Conservation (phyloP, 495 filamentous ascomycete genomes). For the Evansstolkia leycettana region DNA sequence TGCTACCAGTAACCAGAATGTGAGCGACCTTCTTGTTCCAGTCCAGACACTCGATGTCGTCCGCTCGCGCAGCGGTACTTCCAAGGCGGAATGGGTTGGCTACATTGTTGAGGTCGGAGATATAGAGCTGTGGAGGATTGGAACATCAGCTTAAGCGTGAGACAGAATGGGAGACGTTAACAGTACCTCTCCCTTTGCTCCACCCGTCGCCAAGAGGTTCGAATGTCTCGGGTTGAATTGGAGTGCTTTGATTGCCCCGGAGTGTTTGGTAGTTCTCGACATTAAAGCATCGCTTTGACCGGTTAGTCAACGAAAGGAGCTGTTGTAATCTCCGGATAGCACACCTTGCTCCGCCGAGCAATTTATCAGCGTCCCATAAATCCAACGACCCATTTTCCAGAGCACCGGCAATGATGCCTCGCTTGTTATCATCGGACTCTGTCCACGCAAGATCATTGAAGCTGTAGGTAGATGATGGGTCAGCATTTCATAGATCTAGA, state of each 20-base stretch:
- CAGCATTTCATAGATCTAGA: not conserved
- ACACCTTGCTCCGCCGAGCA: conserved; percentile 50
- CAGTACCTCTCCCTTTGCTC: conserved; percentile 72
- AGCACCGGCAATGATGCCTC: conserved; percentile 86
- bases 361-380: conserved; percentile 87
- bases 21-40: conserved; percentile 98
- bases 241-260: conserved; percentile 82
- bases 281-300: conserved; percentile 60
- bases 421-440: conserved; percentile 58
- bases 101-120: conserved; percentile 86
- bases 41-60: conserved; percentile 89
- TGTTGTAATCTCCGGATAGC: conserved; percentile 7
- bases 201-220: conserved; percentile 84
- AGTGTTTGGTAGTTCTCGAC: conserved; percentile 84
- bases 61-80: conserved; percentile 71
- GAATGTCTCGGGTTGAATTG: conserved; percentile 96
- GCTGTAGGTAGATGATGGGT: no score
- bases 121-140: conserved; percentile 49
- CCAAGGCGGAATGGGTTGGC: conserved; percentile 80
- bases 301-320: conserved; percentile 10
- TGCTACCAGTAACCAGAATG: conserved; percentile 89
- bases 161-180: not conserved
- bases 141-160: no score
- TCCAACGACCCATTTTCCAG: conserved; percentile 94
- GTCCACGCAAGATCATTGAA: conserved; percentile 98